Base-by-base conservation (phyloP, 164 flowering plant species). In the Euptelea pleiosperma region DNA sequence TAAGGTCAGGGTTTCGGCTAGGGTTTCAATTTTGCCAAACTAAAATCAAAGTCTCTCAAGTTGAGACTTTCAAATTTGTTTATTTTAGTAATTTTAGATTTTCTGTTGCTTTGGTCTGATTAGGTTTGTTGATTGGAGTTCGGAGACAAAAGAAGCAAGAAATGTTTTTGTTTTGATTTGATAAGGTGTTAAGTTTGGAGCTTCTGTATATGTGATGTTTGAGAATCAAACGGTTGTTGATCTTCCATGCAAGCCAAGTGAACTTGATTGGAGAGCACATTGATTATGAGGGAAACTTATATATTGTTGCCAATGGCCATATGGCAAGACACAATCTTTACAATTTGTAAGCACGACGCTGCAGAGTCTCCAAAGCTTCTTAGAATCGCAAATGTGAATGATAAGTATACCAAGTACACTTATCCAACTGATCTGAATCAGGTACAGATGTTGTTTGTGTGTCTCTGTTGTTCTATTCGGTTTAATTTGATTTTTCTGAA, bases 281-380 rank as follows among this genome's bases (percentile, higher is more conserved):
- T 50, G 97, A 89, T 40, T 85, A 89, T 64, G 92, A 89, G 62
- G 94, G 97, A 0, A 87, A 89, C 63, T 89, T n/a, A n/a, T n/a
- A n/a, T 94, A 8, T 94, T 89, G 72, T 55, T 89, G 77, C 97
- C 97, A 12, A 89, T 89, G 97, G 97, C 94, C 6, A 89, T 89
- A 9, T 61, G 91, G 19, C 92, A 85, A 49, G 97, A 89, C 29
- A 85, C 94, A 1, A 85, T 87, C 9, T 73, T 87, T 12, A 94
- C 88, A 0, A 87, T 89, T 16, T 74, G 88, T 16, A 87, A 74
- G 66, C 66, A 52, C 12, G 75, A 68, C 22, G 58, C 63, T 0
- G 70, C 63, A 8, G 83, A 74, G 58, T 33, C 67, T 18, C 67
- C 78, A 15, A 77, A 82, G 66, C 42, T 70, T 39, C 76, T 89